Evolutionary conservation across 1,284 basidiomycete genomes (phyloP).

Genomic region (Cryptococcus amylolentus): DNA sequence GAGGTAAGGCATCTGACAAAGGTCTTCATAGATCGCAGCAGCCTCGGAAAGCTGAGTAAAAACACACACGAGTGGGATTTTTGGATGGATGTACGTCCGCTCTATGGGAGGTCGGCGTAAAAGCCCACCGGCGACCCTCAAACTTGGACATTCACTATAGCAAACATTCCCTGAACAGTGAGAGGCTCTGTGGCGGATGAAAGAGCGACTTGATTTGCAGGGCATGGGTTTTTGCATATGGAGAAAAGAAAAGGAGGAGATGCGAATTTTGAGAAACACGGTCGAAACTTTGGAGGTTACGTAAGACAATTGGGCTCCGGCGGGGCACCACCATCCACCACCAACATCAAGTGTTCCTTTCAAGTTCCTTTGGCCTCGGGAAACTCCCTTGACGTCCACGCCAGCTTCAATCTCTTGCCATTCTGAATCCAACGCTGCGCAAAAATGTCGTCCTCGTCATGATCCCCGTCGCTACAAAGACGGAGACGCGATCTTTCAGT

Average conservation of each 20-base stretch:
- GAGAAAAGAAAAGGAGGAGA: neutral
- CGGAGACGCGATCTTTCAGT: too few species aligned
- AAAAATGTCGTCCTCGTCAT: too few species aligned
- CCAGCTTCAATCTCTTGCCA: too few species aligned
- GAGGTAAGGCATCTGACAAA: neutral
- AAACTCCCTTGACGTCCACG: too few species aligned
- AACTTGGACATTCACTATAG: conserved; percentile 35
- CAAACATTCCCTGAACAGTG: neutral
- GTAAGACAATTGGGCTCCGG: neutral
- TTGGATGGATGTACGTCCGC: conserved; percentile 32
- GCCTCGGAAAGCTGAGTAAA: neutral
- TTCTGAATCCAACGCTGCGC: too few species aligned
- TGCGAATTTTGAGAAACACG: neutral
- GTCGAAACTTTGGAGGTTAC: neutral
- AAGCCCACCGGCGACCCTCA: conserved; percentile 40
- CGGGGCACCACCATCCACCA: too few species aligned
- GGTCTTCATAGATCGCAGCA: neutral
- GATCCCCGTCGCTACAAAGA: too few species aligned
- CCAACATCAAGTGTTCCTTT: too few species aligned
- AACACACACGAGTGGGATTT: neutral
- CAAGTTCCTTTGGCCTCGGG: too few species aligned
- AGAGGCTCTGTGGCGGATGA: neutral
- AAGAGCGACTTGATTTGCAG: neutral
- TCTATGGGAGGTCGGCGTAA: conserved; percentile 41
- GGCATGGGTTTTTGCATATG: conserved; percentile 2